Percentiles rank a stretch among this genome's conserved stretches.
Conservation (phyloP, 2,329 filamentous ascomycete species). For the Diaporthe caulivora region DNA sequence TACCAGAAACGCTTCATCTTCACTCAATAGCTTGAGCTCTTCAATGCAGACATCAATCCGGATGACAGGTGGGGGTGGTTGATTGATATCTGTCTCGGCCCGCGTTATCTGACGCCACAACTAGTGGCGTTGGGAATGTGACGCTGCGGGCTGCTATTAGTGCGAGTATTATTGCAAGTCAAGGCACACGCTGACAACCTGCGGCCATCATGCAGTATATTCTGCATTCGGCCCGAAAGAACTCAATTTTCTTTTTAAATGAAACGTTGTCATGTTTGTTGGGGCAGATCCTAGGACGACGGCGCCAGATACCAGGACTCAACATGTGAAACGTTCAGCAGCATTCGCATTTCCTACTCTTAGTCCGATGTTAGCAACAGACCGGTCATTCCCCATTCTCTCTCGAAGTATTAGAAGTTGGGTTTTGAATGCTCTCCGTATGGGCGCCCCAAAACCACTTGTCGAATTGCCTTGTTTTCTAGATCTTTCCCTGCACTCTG, state of each 20-base stretch:
- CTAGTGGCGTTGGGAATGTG: not conserved
- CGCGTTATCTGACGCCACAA: not conserved
- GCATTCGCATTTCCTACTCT: too few relatives aligned
- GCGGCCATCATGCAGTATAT: not conserved
- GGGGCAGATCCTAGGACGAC: not conserved
- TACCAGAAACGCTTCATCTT: not conserved
- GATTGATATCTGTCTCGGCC: not conserved
- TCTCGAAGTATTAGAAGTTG: too few relatives aligned
- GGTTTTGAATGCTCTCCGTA: too few relatives aligned
- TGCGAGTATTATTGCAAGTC: not conserved
- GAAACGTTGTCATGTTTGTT: not conserved
- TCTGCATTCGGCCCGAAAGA: not conserved
- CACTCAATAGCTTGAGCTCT: not conserved
- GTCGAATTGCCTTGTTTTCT: too few relatives aligned
- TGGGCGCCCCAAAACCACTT: too few relatives aligned
- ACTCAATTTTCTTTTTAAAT: not conserved
- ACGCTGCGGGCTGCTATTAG: slow-evolving; percentile 1
- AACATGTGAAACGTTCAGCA: too few relatives aligned
- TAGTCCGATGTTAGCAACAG: too few relatives aligned
- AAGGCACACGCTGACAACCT: not conserved
- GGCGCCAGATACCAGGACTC: not conserved
- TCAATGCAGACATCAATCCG: not conserved
- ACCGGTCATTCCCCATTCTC: too few relatives aligned
- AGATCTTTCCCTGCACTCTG: too few relatives aligned
- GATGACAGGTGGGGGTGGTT: not conserved